These are phyloP conservation scores for Vanrija sp. DNA, from an alignment of 1,284 basidiomycete genomes.

Conservation along the genomic window DNA sequence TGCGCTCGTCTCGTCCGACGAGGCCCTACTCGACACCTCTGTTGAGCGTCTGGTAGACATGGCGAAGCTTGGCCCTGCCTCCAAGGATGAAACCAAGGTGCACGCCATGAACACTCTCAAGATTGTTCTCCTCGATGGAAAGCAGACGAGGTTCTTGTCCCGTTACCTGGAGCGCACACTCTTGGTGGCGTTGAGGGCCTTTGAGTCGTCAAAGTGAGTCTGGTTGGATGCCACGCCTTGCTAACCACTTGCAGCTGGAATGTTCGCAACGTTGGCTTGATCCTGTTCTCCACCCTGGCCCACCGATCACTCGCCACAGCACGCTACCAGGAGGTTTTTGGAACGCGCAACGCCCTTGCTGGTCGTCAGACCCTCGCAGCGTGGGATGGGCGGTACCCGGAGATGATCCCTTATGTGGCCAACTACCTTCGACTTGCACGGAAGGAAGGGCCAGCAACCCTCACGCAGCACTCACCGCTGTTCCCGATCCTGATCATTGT, in stretches of 20 bases:
- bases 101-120: conserved; percentile 48
- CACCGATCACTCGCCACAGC: conserved; percentile 34
- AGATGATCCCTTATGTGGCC: conserved; percentile 32
- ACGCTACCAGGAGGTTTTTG: conserved; percentile 29
- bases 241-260: conserved; percentile 39
- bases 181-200: conserved; percentile 39
- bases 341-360: conserved; percentile 27
- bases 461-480: conserved; percentile 34
- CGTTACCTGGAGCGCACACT: conserved; percentile 41
- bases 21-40: conserved; percentile 29
- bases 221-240: not conserved
- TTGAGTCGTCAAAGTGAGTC: conserved; percentile 42
- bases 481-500: conserved; percentile 46
- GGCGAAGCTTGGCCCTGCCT: conserved; percentile 26
- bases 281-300: conserved; percentile 45
- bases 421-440: conserved; percentile 14
- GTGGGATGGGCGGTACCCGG: conserved; percentile 38
- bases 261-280: conserved; percentile 46
- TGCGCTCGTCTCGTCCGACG: conserved; percentile 35
- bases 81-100: conserved; percentile 41
- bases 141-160: conserved; percentile 34
- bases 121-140: conserved; percentile 45
- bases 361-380: conserved; percentile 31
- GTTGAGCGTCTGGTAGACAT: conserved; percentile 29
- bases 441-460: conserved; percentile 1